Evolutionary conservation across 805 yeast genomes (phyloP), one percentile per base, ranked within the genome.

Genomic region (Ogataea sp.): DNA sequence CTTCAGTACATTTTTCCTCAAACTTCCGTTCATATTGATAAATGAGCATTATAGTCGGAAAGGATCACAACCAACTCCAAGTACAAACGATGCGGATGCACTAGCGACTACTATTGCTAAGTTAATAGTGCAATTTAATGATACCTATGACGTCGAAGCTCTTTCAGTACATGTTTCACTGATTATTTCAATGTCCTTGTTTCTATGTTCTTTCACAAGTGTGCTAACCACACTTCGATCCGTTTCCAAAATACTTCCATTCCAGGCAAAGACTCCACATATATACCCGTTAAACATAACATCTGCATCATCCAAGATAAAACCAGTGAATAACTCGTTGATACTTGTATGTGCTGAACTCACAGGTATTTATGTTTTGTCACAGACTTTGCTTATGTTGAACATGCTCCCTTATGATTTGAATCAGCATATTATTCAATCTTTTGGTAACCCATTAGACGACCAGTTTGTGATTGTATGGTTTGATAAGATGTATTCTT

Each of bases 131-230:
- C 46, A 60, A 6, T 40, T 58, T 4, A 46, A 58, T 32, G 46
- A 52, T 20, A 26, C 55, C 10, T 39, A 41, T 27, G 58, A 69
- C 11, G 67, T 62, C 44, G 60, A 65, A 2, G 68, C 61, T 44
- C 53, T 71, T 43, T 61, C 68, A 20, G 67, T 66, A 40, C 71
- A 66, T 47, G 57, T 73, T 30, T 64, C 74, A 34, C 67, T 81
- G 42, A 45, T 75, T 2, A 51, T 81, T 14, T 75, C 85, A 1
- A 75, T 80, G 10, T 67, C 71, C 14, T 62, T 82, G 38, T 81
- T 82, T 48, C 50, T 74, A 1, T 70, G 82, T 42, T 78, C 86
- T 1, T 69, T 82, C 48, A 77, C 82, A 20, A 80, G 80, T 40
- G 88, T 82, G 1, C 55, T 70, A 36, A 60, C 70, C 31, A 80